Base-by-base conservation (phyloP, 768 basidiomycete genomes). In the Rhizopogon vesiculosus region DNA sequence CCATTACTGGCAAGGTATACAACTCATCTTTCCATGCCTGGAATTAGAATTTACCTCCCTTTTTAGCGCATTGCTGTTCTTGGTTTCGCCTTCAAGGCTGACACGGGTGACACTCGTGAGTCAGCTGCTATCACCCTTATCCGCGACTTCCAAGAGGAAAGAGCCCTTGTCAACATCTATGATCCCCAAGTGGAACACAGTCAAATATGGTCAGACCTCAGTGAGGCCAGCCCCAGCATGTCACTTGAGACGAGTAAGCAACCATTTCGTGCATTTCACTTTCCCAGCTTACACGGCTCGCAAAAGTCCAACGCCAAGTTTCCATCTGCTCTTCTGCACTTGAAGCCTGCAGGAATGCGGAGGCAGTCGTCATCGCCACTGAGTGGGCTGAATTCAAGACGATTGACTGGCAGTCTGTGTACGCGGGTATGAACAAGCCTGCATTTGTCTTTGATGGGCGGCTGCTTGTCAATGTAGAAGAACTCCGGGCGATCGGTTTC, bases 71-170 rank as follows among this genome's bases (percentile, higher is more conserved):
- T 99, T 65, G 92, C 97, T 43, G 91, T 99, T 45, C 86, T 99
- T 42, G 96, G 96, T 10, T 99, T 98, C 72, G 97, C 96, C 3
- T 98, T 98, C 86, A 98, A 98, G 79, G 96, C 97, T 42, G 95
- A 98, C 72, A 99, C 97, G 12, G 97, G 97, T 57, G 97, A 99
- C 70, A 99, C 97, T 40, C 93, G 97, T 71, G 97, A 98, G 76
- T 95, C 93, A 3, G 87, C 97, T 29, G 84, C 97, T 16, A 98
- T 98, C 73, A 89, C 92, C 31, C 84, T 99, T 61, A 87, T 96
- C 75, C 87, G 85, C 63, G 87, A 98, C 78, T 99, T 99, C 85
- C 81, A 86, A 63, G 82, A 83, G 41, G 97, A 99, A 75, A 85
- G 83, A 62, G 95, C 97, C 10, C 72, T 84, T 46, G 80, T 99